Base-by-base conservation (phyloP, 257 asterid genomes). In the Echites panduratus region DNA sequence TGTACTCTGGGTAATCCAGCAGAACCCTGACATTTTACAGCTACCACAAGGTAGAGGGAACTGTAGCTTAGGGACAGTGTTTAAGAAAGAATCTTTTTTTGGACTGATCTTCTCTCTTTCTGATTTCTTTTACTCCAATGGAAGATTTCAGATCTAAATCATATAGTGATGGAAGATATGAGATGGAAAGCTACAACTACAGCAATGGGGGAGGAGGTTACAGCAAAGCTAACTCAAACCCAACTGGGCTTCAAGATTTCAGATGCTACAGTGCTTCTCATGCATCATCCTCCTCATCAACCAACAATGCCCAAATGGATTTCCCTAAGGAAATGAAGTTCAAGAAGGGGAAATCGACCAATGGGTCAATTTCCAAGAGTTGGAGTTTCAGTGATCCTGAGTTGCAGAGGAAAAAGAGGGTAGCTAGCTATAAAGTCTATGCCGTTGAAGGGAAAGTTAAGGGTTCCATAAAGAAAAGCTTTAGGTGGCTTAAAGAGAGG, bases 331-430 rank as follows among this genome's bases (percentile, higher is more conserved):
- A 91, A 73, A 85, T 80, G 72, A 86, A 86, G 77, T 80, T 87
- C 78, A 87, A 92, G 85, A 90, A 90, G 66, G 90, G 90, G 27
- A 90, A 87, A 80, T 90, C 97, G 17, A 70, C 83, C 5, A 85
- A 83, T 59, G 86, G 86, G 9, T 70, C 57, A 49, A 70, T 32
- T 53, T 82, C 95, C n/a, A 89, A 80, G 12, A 84, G 73, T 14
- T 85, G 96, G 96, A 81, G 80, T 62, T 81, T 89, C 9, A 70
- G 14, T 67, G 96, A 92, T 77, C 95, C 95, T 2, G 97, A 92
- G 77, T 69, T 90, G 85, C 90, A 84, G 83, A 86, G 97, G 91
- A 90, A 90, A 80, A 90, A 86, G 76, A 90, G 98, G 76, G 92
- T 90, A 1, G 96, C 95, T 22, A 81, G 89, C 79, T 92, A 90